phyloP scores from a whole-genome alignment of 352 stramenopile species.

The Phytophthora crassamura region DNA sequence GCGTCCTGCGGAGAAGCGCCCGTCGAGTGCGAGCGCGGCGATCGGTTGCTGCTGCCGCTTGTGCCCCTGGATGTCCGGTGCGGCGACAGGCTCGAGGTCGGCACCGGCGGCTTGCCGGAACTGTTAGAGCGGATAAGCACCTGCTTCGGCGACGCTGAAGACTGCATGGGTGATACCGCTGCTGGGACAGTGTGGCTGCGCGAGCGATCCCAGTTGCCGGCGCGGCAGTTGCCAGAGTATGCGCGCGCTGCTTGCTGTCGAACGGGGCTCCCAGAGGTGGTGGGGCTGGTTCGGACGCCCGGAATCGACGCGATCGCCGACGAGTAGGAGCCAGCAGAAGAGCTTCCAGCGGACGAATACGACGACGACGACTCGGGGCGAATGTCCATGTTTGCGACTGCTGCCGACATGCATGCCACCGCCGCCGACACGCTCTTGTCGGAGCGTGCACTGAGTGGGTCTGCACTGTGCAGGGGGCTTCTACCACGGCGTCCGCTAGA shows the following conservation, averaged over 20 bases:
- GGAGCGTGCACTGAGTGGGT: conserved; percentile 19
- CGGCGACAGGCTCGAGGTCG: conserved; percentile 15
- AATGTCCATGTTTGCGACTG: conserved; percentile 13
- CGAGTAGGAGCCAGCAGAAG: conserved; percentile 28
- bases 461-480: conserved; percentile 17
- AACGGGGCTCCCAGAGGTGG: not conserved
- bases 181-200: conserved; percentile 4
- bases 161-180: conserved; percentile 13
- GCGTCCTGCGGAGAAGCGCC: conserved; percentile 19
- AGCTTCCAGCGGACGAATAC: conserved; percentile 17
- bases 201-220: conserved; percentile 20
- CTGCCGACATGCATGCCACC: conserved; percentile 18
- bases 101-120: conserved; percentile 24
- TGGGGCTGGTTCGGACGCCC: conserved; percentile 7
- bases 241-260: conserved; percentile 9
- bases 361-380: conserved; percentile 29
- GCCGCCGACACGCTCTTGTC: conserved; percentile 25
- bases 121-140: conserved; percentile 12
- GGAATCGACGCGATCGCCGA: conserved; percentile 14
- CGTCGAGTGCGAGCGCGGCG: conserved; percentile 21
- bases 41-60: conserved; percentile 13
- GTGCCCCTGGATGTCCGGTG: conserved; percentile 11
- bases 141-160: not conserved
- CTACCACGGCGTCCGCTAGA: conserved; percentile 9
- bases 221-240: conserved; percentile 30